phyloP scores from a whole-genome alignment of 208 protist genomes.

The Acanthamoeba castellanii region DNA sequence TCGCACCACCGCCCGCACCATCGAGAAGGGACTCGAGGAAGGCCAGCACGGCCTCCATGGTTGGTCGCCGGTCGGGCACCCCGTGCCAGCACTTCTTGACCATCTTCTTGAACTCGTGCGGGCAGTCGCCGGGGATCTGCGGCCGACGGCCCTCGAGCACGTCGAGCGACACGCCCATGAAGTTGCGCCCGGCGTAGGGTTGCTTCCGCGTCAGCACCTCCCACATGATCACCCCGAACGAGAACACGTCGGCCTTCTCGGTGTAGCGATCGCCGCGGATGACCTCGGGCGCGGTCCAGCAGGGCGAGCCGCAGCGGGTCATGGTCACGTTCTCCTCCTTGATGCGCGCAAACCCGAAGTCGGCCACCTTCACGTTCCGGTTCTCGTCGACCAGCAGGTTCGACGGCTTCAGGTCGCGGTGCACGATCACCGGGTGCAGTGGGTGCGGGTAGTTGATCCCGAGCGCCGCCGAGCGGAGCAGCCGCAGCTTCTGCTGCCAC shows the following conservation, averaged over 20 bases:
- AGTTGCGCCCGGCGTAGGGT: conserved; percentile 13
- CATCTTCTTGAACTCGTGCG: not conserved
- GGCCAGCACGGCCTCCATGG: not conserved
- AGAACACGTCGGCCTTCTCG: conserved; percentile 53
- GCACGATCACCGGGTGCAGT: too few species aligned
- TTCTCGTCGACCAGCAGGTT: conserved; percentile 63
- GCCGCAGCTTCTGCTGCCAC: not conserved
- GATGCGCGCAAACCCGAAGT: conserved; percentile 66
- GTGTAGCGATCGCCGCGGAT: not conserved
- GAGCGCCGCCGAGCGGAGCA: conserved; percentile 15
- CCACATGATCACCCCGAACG: conserved; percentile 40
- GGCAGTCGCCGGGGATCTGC: too few species aligned
- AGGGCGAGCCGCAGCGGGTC: conserved; percentile 61
- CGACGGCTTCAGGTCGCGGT: conserved; percentile 62
- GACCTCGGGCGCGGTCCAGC: conserved; percentile 58
- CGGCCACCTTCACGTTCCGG: conserved; percentile 57
- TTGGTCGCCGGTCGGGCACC: not conserved
- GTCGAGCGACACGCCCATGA: conserved; percentile 56
- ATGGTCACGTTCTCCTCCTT: conserved; percentile 59
- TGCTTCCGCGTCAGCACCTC: not conserved
- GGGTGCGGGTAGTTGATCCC: conserved; percentile 64
- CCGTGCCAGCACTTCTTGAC: conserved; percentile 19
- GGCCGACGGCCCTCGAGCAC: too few species aligned
- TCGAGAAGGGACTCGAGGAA: too few species aligned
- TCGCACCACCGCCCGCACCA: too few species aligned